Evolutionary conservation across 2,329 filamentous ascomycete genomes (phyloP).

Genomic region (Pseudocercospora musae): DNA sequence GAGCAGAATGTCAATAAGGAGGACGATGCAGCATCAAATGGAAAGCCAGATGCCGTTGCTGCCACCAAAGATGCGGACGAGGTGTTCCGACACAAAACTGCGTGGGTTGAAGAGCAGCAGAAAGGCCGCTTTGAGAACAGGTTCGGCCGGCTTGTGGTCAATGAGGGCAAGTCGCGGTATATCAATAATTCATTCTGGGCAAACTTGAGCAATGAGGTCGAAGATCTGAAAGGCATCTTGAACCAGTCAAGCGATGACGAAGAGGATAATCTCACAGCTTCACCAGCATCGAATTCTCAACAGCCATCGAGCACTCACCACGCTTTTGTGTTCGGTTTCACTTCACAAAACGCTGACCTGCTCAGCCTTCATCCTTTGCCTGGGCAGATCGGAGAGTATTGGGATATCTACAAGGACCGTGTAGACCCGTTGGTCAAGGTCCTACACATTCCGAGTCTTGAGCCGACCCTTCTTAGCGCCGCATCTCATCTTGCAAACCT

Average conservation of each 20-base stretch:
- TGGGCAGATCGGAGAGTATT: slow-evolving; percentile 64
- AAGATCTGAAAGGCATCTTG: slow-evolving; percentile 60
- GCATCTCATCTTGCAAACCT: slow-evolving; percentile 53
- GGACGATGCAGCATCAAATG: neutral
- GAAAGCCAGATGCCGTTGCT: neutral
- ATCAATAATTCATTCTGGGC: slow-evolving; percentile 69
- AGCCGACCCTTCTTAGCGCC: slow-evolving; percentile 59
- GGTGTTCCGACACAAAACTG: slow-evolving; percentile 23
- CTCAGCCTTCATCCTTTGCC: slow-evolving; percentile 62
- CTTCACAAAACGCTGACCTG: slow-evolving; percentile 66
- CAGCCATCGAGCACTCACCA: slow-evolving; percentile 56
- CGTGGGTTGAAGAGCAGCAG: slow-evolving; percentile 28
- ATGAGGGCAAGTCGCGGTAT: slow-evolving; percentile 68
- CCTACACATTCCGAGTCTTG: slow-evolving; percentile 65
- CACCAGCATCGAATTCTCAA: slow-evolving; percentile 26
- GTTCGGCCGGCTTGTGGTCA: slow-evolving; percentile 67
- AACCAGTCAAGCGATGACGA: slow-evolving; percentile 62
- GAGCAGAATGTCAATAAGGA: neutral
- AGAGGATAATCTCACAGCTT: slow-evolving; percentile 50
- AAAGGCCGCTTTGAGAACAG: slow-evolving; percentile 40
- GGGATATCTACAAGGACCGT: slow-evolving; percentile 69
- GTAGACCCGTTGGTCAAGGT: slow-evolving; percentile 72
- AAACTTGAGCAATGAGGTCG: slow-evolving; percentile 69
- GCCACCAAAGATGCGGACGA: slow-evolving; percentile 10
- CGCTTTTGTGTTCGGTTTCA: slow-evolving; percentile 69